Conservation (phyloP, 345 rosid species). For the Heritiera fomes region DNA sequence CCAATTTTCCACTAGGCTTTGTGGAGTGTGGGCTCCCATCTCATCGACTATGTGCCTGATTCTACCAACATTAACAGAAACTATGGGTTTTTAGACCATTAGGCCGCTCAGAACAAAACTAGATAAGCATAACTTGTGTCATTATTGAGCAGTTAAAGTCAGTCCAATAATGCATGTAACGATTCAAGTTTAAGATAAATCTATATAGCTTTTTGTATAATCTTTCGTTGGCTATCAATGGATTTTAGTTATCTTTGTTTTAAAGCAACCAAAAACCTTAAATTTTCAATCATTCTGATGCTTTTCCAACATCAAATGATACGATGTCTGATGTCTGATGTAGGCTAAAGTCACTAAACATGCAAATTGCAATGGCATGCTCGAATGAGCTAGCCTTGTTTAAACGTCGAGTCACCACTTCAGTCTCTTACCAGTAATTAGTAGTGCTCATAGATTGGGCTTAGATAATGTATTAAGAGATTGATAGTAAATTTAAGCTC, state of each 20-base stretch:
- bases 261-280: not conserved
- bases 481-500: no score
- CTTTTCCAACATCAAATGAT: conserved; percentile 2
- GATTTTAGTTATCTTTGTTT: not conserved
- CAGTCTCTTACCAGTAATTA: not conserved
- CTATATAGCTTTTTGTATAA: no score
- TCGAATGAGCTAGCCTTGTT: not conserved
- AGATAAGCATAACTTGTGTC: not conserved
- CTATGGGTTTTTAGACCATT: not conserved
- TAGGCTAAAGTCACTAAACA: not conserved
- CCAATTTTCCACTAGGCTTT: not conserved
- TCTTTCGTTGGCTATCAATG: not conserved
- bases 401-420: not conserved
- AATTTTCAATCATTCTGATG: not conserved
- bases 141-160: not conserved
- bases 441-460: no score
- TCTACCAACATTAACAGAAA: not conserved
- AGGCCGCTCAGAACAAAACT: not conserved
- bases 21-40: conserved; percentile 19
- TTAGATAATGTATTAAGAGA: no score
- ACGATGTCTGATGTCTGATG: not conserved
- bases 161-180: not conserved
- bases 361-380: not conserved
- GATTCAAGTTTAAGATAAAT: not conserved
- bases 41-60: not conserved